These are phyloP conservation scores for Erythrophleum ivorense DNA, from an alignment of 331 rosid species.

Conservation along the genomic window DNA sequence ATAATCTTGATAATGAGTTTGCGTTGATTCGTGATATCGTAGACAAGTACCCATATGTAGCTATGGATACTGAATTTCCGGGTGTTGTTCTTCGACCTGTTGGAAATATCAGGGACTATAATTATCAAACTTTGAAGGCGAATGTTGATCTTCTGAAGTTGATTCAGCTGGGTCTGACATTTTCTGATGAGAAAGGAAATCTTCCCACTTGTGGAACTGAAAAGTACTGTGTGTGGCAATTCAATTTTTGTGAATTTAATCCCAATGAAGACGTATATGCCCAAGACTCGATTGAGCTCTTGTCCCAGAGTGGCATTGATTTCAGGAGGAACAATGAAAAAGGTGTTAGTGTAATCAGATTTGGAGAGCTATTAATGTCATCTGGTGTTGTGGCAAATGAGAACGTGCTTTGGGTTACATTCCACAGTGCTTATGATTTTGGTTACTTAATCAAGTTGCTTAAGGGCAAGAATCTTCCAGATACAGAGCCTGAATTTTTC, in stretches of 20 bases:
- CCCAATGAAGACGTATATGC: conserved; percentile 22
- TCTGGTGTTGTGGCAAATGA: conserved; percentile 52
- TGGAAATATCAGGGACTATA: conserved; percentile 34
- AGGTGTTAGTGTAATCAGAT: conserved; percentile 45
- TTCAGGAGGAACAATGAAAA: conserved; percentile 50
- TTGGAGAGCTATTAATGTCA: conserved; percentile 50
- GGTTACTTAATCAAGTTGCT: conserved; percentile 61
- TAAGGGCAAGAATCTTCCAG: conserved; percentile 45
- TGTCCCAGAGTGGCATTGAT: conserved; percentile 52
- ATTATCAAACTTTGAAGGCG: conserved; percentile 49
- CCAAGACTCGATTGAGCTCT: conserved; percentile 48
- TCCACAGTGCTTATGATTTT: conserved; percentile 63
- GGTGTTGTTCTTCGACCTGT: conserved; percentile 44
- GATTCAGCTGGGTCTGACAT: conserved; percentile 62
- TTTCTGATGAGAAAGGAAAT: conserved; percentile 54
- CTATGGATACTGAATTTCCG: conserved; percentile 69
- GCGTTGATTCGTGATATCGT: conserved; percentile 42
- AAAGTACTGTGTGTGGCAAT: conserved; percentile 58
- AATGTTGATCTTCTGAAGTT: conserved; percentile 57
- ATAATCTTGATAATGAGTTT: conserved; percentile 55
- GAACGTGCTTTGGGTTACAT: conserved; percentile 53
- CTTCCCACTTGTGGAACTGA: conserved; percentile 59
- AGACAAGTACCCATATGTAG: conserved; percentile 49
- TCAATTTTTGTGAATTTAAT: conserved; percentile 59
- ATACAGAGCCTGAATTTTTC: conserved; percentile 40